Evolutionary conservation across 345 rosid genomes (phyloP).

Genomic region (Excoecaria cochinchinensis): DNA sequence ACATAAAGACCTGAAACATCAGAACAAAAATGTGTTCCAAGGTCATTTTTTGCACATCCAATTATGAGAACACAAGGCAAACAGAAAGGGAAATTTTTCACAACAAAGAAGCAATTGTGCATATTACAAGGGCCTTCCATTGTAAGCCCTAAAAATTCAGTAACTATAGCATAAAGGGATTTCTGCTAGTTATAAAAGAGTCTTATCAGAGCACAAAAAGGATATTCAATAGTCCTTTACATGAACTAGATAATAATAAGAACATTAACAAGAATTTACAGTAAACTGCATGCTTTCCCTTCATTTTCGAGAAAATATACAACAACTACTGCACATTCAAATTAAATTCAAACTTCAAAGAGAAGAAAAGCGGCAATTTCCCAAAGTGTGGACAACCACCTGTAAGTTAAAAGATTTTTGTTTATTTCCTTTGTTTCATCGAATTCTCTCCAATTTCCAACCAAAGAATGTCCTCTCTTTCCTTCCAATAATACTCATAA

Average conservation of each 20-base stretch:
- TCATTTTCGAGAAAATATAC: neutral
- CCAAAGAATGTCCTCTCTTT: neutral
- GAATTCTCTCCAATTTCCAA: neutral
- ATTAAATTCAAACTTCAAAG: no score
- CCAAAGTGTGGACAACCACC: neutral
- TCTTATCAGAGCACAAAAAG: neutral
- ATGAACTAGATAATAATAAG: neutral
- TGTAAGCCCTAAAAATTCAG: neutral
- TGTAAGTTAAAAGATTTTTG: neutral
- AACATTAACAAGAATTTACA: neutral
- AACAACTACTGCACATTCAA: neutral
- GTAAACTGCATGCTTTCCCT: neutral
- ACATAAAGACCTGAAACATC: slow-evolving; percentile 72
- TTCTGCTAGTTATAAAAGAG: neutral
- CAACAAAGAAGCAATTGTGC: neutral
- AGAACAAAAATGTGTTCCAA: slow-evolving; percentile 10
- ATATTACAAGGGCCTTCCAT: no score
- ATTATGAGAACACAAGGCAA: neutral
- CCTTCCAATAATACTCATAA: neutral
- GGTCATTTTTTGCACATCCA: neutral
- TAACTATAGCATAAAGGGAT: neutral
- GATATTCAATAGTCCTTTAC: neutral
- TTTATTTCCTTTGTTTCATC: neutral
- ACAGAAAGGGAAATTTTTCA: neutral
- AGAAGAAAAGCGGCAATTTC: neutral